Base-by-base conservation (phyloP, 257 asterid species). In the Knoxia roxburghii region DNA sequence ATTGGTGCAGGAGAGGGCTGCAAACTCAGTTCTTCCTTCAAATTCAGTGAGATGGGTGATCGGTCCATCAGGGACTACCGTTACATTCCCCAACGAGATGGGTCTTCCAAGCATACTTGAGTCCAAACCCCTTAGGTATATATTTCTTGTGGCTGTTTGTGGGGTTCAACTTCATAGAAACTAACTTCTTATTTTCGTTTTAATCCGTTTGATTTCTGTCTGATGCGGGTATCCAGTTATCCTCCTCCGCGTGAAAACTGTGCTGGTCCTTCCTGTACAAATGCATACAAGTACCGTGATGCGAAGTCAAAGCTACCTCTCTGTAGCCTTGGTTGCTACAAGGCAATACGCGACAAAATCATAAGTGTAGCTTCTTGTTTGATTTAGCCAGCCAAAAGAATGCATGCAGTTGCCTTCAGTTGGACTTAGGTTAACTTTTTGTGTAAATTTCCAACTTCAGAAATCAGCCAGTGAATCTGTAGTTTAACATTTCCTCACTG, bases 81-180 rank as follows among this genome's bases (percentile, higher is more conserved):
- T 90, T 27, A 86, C 84, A 68, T 90, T 90, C 79, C 95, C 97
- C 14, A 68, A 76, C n/a, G 96, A 83, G 67, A 77, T 88, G 69
- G 95, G 97, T 68, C 90, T 90, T 72, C 97, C 95, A 39, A 86
- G 87, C 69, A 90, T 88, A 73, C 85, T 90, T 27, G 81, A 90
- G 64, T 80, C 86, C 51, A 88, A 82, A 72, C 74, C 81, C 52
- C 82, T 77, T 87, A 86, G 96, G 97, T 88, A 82, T 9, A 3
- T 48, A 60, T n/a, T 43, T 71, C 27, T 13, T 24, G 14, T 29
- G 55, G 20, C 29, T 40, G 9, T 14, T 57, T 18, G 58, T 43
- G 12, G 23, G 18, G 26, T 49, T 40, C 66, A 13, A 17, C 41
- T 52, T 10, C 59, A 33, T 8, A 14, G 24, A 11, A 15, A 48